A percentile compares a stretch with the other conserved stretches of the same genome.
Evolutionary conservation across 495 filamentous ascomycete genomes (phyloP).

Genomic region (Podospora conica): DNA sequence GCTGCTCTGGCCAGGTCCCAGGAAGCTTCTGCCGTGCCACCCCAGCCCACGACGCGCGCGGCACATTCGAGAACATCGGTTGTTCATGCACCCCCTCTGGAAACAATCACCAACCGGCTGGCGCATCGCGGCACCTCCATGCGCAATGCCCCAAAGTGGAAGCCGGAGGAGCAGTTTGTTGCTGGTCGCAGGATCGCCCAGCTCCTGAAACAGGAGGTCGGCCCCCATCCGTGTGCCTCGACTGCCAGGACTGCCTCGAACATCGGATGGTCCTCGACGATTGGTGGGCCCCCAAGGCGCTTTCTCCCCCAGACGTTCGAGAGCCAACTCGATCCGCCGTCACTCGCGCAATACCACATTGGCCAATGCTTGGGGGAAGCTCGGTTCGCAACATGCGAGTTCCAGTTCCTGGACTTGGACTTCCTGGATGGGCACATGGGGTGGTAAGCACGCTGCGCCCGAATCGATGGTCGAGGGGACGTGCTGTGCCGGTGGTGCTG

Average conservation of each 20-base stretch:
- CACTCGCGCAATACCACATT: not conserved
- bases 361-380: not conserved
- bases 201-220: constrained; percentile 30
- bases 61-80: constrained; percentile 23
- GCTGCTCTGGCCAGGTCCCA: not conserved
- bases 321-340: not conserved
- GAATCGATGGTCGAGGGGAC: not conserved
- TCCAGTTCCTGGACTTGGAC: not conserved
- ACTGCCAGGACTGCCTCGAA: too few relatives aligned
- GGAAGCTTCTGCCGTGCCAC: not conserved
- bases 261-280: not conserved
- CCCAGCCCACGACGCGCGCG: constrained; percentile 20
- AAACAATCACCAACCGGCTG: constrained; percentile 15
- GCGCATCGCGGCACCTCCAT: constrained; percentile 10
- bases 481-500: too few relatives aligned
- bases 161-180: constrained; percentile 11
- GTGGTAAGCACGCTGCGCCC: not conserved
- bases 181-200: constrained; percentile 14
- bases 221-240: not conserved
- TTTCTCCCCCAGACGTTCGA: not conserved
- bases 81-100: constrained; percentile 20
- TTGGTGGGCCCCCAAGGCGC: not conserved
- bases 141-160: constrained; percentile 10
- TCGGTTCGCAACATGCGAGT: constrained; percentile 2
- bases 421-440: not conserved